Percentiles rank a stretch among this genome's conserved stretches.
phyloP scores from a whole-genome alignment of 768 basidiomycete species.

The Panellus pusillus region DNA sequence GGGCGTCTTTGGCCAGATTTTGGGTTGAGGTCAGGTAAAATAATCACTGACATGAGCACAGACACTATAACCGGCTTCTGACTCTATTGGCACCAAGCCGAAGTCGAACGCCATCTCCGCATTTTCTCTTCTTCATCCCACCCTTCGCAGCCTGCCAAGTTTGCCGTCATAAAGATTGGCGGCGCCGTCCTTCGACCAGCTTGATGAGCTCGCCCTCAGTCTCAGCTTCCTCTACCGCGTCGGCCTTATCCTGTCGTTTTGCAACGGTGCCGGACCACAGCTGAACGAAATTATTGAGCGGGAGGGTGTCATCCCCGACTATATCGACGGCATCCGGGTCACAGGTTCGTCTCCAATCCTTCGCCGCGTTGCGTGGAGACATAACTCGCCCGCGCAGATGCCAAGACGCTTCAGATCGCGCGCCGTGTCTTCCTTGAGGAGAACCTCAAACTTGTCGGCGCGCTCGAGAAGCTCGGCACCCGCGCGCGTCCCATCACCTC shows the following conservation, averaged over 20 bases:
- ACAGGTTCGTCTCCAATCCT: constrained; percentile 59
- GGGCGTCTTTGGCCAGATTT: too few species aligned
- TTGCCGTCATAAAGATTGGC: constrained; percentile 97
- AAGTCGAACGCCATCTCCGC: constrained; percentile 96
- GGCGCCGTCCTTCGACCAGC: constrained; percentile 90
- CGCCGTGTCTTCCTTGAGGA: constrained; percentile 97
- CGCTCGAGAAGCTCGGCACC: constrained; percentile 92
- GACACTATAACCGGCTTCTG: constrained; percentile 94
- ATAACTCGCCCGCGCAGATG: constrained; percentile 52
- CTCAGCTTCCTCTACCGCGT: constrained; percentile 96
- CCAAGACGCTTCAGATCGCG: constrained; percentile 92
- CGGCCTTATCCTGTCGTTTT: constrained; percentile 96
- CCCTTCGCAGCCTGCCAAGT: constrained; percentile 87
- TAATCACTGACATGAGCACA: constrained; percentile 28
- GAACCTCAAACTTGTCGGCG: constrained; percentile 91
- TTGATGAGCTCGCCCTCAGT: constrained; percentile 92
- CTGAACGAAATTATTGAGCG: constrained; percentile 90
- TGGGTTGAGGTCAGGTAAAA: too few species aligned
- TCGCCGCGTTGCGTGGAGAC: neutral
- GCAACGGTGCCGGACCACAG: constrained; percentile 95
- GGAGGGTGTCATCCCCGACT: constrained; percentile 93
- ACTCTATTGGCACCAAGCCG: constrained; percentile 95
- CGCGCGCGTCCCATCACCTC: constrained; percentile 97
- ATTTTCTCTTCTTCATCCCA: constrained; percentile 96
- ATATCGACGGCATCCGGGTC: constrained; percentile 96